Conservation (phyloP, 257 asterid genomes). For the Nicotiana knightiana region DNA sequence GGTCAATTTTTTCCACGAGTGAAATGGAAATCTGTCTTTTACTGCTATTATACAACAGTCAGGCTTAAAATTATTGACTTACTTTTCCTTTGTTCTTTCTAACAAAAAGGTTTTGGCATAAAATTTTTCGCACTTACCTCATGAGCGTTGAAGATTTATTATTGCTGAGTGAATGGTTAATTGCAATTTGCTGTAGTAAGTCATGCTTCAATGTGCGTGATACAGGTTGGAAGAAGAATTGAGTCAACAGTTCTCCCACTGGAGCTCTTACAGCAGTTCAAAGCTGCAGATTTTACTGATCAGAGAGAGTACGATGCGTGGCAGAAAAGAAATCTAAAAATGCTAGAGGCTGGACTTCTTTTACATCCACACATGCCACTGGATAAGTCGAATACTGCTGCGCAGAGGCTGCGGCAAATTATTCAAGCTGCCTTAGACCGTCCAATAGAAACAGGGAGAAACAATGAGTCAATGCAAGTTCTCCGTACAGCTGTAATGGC, state of each 20-base stretch:
- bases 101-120: not conserved
- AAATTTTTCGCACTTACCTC: not conserved
- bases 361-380: constrained; percentile 78
- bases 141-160: not conserved
- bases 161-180: not conserved
- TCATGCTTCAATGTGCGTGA: constrained; percentile 6
- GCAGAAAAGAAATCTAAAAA: constrained; percentile 89
- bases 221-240: constrained; percentile 73
- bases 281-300: constrained; percentile 85
- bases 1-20: not conserved
- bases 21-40: not conserved
- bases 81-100: not conserved
- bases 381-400: constrained; percentile 63
- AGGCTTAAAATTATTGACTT: not conserved
- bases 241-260: constrained; percentile 86
- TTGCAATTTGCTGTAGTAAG: not conserved
- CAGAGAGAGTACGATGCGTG: constrained; percentile 78
- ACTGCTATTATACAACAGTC: not conserved
- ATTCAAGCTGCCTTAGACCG: constrained; percentile 70
- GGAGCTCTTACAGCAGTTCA: constrained; percentile 96
- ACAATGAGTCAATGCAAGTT: constrained; percentile 95
- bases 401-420: constrained; percentile 71
- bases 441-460: constrained; percentile 97
- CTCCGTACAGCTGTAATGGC: constrained; percentile 83
- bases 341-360: constrained; percentile 94